Evolutionary conservation across 192 early-diverging fungal species (phyloP), one percentile per base, ranked within the genome.

Genomic region (Ambispora gerdemannii): DNA sequence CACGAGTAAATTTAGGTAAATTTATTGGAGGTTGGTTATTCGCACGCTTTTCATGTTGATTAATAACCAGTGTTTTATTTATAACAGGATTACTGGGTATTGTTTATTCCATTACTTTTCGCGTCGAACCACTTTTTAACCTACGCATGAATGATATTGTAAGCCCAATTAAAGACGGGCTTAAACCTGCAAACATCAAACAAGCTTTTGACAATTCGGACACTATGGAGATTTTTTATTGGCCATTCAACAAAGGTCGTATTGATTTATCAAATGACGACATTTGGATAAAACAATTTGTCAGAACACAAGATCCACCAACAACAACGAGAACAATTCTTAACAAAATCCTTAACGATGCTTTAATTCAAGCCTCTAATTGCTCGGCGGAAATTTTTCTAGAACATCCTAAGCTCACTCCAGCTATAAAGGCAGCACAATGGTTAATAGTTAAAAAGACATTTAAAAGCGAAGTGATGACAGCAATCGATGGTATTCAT

Each of bases 81-180:
- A n/a, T n/a, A n/a, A n/a, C 27, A 70, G 77, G 78, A n/a, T 60
- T 79, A 7, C 43, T 79, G 0, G 77, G 75, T 3, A 32, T 79
- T 33, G 74, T 76, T 19, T 79, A 76, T 55, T 74, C 59, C 2
- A 72, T 73, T 33, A 76, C 78, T 17, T 30, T 79, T 11, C 55
- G 58, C 1, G 72, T 74, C 27, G 63, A 76, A 38, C 78, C 78
- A 19, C 73, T 79, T 74, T 76, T 74, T 61, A 75, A 76, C 13
- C 64, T 80, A n/a, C 56, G 67, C 15, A 80, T 76, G 78, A 75
- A 20, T 2, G 75, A 79, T 34, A 72, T 64, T 15, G 47, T 62
- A 10, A 62, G 61, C 2, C 65, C 43, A 25, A 33, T 71, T 6
- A 38, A 20, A 10, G 63, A 66, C 31, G 71, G 73, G 17, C 22